Evolutionary conservation across 352 stramenopile species (phyloP).

Genomic region (Globisporangium spinosum): DNA sequence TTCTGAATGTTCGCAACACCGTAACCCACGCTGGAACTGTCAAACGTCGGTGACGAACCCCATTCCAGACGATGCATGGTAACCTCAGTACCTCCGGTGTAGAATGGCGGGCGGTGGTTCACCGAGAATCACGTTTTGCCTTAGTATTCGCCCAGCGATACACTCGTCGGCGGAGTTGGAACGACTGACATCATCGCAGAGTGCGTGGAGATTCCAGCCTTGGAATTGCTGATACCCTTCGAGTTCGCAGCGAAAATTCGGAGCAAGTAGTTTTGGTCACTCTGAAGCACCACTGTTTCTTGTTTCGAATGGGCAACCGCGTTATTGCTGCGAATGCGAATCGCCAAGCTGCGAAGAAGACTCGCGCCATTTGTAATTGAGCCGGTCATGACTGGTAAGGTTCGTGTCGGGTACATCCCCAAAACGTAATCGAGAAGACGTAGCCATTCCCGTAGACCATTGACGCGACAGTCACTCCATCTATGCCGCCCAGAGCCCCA

Average conservation of each 20-base stretch:
- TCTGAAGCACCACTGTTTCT: conserved; percentile 49
- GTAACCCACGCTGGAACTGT: conserved; percentile 80
- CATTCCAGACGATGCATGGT: conserved; percentile 93
- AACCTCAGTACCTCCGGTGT: conserved; percentile 86
- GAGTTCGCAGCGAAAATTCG: conserved; percentile 61
- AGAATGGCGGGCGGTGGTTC: conserved; percentile 75
- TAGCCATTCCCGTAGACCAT: conserved; percentile 44
- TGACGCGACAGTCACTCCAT: conserved; percentile 51
- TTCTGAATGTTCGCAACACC: conserved; percentile 84
- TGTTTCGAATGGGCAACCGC: conserved; percentile 49
- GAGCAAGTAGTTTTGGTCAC: conserved; percentile 47
- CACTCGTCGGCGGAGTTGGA: conserved; percentile 65
- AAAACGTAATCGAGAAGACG: conserved; percentile 86
- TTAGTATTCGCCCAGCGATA: conserved; percentile 80
- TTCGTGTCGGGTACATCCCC: conserved; percentile 62
- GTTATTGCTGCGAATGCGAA: conserved; percentile 47
- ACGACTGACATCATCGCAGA: conserved; percentile 60
- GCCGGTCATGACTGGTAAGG: conserved; percentile 38
- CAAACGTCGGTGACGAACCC: conserved; percentile 81
- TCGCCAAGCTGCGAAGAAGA: conserved; percentile 24
- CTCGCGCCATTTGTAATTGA: conserved; percentile 23
- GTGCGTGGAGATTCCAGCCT: conserved; percentile 27
- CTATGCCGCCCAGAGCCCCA: conserved; percentile 42
- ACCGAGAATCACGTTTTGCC: conserved; percentile 70
- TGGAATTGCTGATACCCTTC: conserved; percentile 47